Base-by-base conservation (phyloP, 1,284 basidiomycete species). In the Dichomitus squalens region DNA sequence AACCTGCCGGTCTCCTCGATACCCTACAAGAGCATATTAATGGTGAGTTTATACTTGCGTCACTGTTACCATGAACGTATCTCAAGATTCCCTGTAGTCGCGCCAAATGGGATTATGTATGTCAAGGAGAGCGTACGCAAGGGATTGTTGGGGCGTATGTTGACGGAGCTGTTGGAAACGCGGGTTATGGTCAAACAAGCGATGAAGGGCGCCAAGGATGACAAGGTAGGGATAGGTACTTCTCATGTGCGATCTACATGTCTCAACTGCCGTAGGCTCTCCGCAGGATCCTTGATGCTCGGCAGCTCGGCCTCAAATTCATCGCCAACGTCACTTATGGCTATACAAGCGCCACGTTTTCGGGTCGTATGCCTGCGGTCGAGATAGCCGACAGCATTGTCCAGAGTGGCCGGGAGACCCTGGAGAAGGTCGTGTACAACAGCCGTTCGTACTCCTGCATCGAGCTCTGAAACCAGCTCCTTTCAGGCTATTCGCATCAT, bases 351-450 rank as follows among this genome's bases (percentile, higher is more conserved):
- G 96, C 96, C 1, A 90, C 90, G 1, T 98, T 88, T 68, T 98
- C 95, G 16, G 96, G 97, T 2, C 82, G 96, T 47, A 99, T 99
- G 97, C 96, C 97, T 18, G 95, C 93, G 20, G 96, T 98, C 18
- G 96, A 98, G 75, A 93, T 99, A 38, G 97, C 96, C 0, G 96
- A 99, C 70, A 94, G 94, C 54, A 98, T 99, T 63, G 96, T 99
- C 0, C 96, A 98, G 75, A 95, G 87, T 20, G 96, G 96, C 2
- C 81, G 96, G 36, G 96, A 98, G 75, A 98, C 95, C 0, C 78
- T 99, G 18, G 96, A 98, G 73, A 94, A 95, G 82, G 94, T 90
- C 35, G n/a, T 8, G 72, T 63, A 4, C 8, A 36, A 16, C 3
- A 7, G 9, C 23, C 41, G 3, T 35, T 21, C 27, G 4, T 46